phyloP scores from a whole-genome alignment of 75 land plant genomes.

The Larix kaempferi region DNA sequence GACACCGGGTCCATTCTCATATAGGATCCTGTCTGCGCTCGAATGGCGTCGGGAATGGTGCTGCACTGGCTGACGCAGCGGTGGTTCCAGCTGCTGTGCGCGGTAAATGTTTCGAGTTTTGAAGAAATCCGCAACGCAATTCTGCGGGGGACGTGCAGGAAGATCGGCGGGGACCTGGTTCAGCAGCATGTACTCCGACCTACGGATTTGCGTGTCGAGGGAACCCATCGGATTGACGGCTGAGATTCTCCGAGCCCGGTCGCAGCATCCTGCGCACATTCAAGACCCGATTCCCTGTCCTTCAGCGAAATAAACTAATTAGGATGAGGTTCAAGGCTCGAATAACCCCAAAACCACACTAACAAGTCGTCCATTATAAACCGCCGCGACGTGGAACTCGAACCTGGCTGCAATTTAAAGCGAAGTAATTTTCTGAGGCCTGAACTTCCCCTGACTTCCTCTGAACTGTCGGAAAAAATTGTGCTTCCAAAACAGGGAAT shows the following conservation, averaged over 20 bases:
- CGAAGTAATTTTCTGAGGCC: too few species aligned
- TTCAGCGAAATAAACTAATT: not conserved
- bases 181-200: constrained; percentile 47
- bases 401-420: too few species aligned
- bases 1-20: not conserved
- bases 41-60: not conserved
- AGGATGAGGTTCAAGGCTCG: not conserved
- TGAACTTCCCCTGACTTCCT: too few species aligned
- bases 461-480: too few species aligned
- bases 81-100: not conserved
- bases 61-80: constrained; percentile 1
- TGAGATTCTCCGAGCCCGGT: not conserved
- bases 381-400: too few species aligned
- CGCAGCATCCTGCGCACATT: not conserved
- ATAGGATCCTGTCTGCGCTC: not conserved
- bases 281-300: not conserved
- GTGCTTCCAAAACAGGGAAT: too few species aligned
- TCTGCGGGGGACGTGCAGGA: not conserved
- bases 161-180: constrained; percentile 43
- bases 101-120: not conserved
- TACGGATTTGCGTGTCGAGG: constrained; percentile 34
- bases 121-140: not conserved
- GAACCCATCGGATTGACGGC: not conserved
- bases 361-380: too few species aligned
- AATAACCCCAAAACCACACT: not conserved